phyloP scores from a whole-genome alignment of 345 rosid genomes.

The Microcos paniculata region DNA sequence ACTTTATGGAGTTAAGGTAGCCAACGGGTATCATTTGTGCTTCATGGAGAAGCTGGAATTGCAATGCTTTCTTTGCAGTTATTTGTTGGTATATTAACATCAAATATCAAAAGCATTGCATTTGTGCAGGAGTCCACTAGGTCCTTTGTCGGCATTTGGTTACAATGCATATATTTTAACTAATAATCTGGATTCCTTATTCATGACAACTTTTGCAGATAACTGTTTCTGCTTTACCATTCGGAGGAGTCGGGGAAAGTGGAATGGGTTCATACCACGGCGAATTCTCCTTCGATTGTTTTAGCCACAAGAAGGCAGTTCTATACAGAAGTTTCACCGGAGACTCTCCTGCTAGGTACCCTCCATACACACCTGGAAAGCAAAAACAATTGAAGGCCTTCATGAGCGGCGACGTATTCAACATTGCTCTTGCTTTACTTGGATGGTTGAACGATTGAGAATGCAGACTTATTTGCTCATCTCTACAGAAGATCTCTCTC shows the following conservation, averaged over 20 bases:
- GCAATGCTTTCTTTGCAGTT: background rate
- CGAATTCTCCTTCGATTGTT: slow-evolving; percentile 80
- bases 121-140: background rate
- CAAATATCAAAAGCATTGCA: background rate
- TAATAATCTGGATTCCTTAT: background rate
- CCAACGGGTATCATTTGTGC: too few relatives aligned
- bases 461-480: background rate
- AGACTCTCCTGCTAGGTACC: slow-evolving; percentile 65
- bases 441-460: slow-evolving; percentile 44
- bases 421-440: slow-evolving; percentile 51
- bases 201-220: slow-evolving; percentile 41
- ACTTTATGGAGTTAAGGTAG: too few relatives aligned
- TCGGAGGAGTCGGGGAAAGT: slow-evolving; percentile 97
- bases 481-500: background rate
- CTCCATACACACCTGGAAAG: slow-evolving; percentile 68
- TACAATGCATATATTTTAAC: background rate
- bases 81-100: background rate
- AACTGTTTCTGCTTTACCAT: slow-evolving; percentile 52
- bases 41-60: background rate
- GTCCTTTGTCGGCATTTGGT: background rate
- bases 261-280: slow-evolving; percentile 91
- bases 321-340: slow-evolving; percentile 59
- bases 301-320: slow-evolving; percentile 86
- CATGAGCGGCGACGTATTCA: slow-evolving; percentile 42
- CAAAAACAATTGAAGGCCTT: slow-evolving; percentile 52